These are phyloP conservation scores for Pelargonium cotyledonis DNA, from an alignment of 441 rosid genomes.

Conservation along the genomic window DNA sequence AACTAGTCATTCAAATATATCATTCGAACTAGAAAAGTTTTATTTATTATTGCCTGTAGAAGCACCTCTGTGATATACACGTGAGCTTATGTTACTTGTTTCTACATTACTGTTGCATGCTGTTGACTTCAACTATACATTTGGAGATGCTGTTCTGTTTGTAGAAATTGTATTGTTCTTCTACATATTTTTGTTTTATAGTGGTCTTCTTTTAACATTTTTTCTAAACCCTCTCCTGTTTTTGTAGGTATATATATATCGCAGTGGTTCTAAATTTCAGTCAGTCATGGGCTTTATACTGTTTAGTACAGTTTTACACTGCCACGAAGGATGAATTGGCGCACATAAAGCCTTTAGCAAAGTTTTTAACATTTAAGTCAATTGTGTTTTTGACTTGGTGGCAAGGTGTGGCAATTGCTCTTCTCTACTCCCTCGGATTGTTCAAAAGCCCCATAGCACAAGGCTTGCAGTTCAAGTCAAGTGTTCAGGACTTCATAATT, in stretches of 20 bases:
- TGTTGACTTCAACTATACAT: no score
- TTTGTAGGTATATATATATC: constrained; percentile 85
- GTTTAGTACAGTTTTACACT: constrained; percentile 88
- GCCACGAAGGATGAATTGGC: constrained; percentile 86
- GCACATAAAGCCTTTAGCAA: constrained; percentile 88
- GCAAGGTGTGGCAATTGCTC: constrained; percentile 99
- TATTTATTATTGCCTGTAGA: no score
- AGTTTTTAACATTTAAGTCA: constrained; percentile 88
- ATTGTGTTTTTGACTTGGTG: constrained; percentile 99
- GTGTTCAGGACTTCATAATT: constrained; percentile 93
- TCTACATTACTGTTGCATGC: no score
- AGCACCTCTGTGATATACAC: no score
- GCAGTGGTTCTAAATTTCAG: constrained; percentile 96
- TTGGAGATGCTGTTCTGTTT: no score
- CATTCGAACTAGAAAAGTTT: no score
- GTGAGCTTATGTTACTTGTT: no score
- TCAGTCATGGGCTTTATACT: constrained; percentile 97
- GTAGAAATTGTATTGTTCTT: no score
- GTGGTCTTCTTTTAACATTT: no score
- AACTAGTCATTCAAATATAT: no score
- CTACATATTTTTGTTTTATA: no score
- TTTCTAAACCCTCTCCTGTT: constrained; percentile 10
- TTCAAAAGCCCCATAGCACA: constrained; percentile 79
- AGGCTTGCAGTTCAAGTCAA: constrained; percentile 78
- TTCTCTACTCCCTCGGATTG: constrained; percentile 73